Evolutionary conservation across 805 yeast genomes (phyloP), one percentile per base, ranked within the genome.

Genomic region (Pichia deserticola): DNA sequence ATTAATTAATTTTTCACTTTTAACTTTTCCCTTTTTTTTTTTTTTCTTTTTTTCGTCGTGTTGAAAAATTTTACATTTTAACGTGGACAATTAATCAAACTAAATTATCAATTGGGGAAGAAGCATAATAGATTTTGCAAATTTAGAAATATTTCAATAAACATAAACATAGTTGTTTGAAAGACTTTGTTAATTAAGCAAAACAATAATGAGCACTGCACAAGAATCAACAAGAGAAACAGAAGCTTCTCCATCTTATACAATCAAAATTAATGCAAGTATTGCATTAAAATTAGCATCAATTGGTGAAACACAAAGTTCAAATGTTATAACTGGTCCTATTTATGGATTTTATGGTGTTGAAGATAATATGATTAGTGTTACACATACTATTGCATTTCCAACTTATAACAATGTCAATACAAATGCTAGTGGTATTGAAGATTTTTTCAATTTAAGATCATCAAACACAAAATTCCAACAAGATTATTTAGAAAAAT

Each of bases 331-430:
- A 51, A 72, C 82, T 32, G 95, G 95, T 25, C 81, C 88, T 37
- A 71, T 87, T 48, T 78, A 82, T 50, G 95, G 95, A n/a, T 72
- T 82, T 51, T 88, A 83, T 61, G 78, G 77, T 50, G 44, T 54
- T 27, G 54, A 57, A 30, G 45, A 57, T 7, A 78, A 76, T 49
- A 66, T 71, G 11, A 71, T 77, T 36, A 74, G 70, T 55, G 65
- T 78, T 49, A 73, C 88, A 11, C 84, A 82, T 57, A 72, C 50
- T 7, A 53, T 54, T 25, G 44, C 51, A 36, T 56, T 56, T 28
- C 59, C 59, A 34, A 35, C 44, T 12, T 48, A 45, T n/a, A 52
- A 50, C 41, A 48, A 29, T 36, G 25, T 25, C 5, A 62, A 35
- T 20, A 20, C 38, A 28, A 39, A 15, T 27, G 32, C n/a, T n/a